phyloP scores from a whole-genome alignment of 108 stramenopile genomes.

The Chaetoceros tenuissimus region DNA sequence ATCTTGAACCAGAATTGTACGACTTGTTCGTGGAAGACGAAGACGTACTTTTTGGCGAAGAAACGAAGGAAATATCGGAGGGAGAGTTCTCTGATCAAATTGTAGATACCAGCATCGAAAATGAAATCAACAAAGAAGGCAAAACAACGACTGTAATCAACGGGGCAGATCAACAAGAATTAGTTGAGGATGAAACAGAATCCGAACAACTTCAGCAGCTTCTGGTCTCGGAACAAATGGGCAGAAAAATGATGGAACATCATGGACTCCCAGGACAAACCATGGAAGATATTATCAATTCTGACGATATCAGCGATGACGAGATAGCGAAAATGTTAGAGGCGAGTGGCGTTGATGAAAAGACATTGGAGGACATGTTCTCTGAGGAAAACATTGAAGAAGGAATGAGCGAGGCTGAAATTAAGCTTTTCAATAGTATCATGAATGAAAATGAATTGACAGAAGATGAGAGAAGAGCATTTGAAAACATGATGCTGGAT shows the following conservation, averaged over 20 bases:
- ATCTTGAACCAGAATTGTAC: constrained; percentile 6
- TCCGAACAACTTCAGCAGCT: no score
- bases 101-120: background rate
- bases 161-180: constrained; percentile 2
- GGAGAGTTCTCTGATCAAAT: no score
- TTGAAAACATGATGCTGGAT: no score
- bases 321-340: no score
- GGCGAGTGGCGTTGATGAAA: no score
- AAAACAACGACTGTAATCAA: background rate
- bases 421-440: constrained; percentile 1
- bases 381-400: no score
- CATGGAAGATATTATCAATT: constrained; percentile 11
- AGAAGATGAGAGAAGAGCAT: background rate
- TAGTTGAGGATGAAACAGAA: no score
- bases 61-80: constrained; percentile 1
- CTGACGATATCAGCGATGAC: constrained; percentile 10
- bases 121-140: constrained; percentile 9
- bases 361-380: no score
- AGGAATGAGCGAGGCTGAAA: background rate
- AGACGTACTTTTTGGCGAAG: background rate
- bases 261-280: no score
- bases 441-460: background rate
- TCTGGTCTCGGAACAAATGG: no score
- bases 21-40: constrained; percentile 17
- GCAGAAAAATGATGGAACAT: no score